Percentiles rank a stretch among this genome's conserved stretches.
These are phyloP conservation scores for Euclidium syriacum DNA, from an alignment of 345 rosid species.

Conservation along the genomic window DNA sequence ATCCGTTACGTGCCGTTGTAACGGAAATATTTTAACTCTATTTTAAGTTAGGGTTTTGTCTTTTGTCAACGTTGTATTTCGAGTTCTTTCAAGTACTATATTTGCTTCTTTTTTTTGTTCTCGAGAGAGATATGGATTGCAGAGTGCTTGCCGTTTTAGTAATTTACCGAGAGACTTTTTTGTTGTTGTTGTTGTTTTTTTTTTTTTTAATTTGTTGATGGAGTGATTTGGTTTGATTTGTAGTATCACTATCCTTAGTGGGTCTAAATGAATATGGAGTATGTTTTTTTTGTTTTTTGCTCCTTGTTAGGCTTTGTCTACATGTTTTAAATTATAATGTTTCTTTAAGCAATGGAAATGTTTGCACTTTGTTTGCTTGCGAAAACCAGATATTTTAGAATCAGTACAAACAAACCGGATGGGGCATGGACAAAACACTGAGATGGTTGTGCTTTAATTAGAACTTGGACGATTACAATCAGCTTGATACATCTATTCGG, in stretches of 20 bases:
- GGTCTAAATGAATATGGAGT: constrained; percentile 7
- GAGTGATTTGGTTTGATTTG: constrained; percentile 2
- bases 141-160: constrained; percentile 2
- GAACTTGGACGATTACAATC: constrained; percentile 24
- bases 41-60: constrained; percentile 20
- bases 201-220: neutral
- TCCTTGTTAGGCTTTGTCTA: neutral
- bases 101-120: neutral
- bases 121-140: constrained; percentile 7
- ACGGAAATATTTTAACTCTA: constrained; percentile 18
- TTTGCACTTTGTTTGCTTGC: constrained; percentile 13
- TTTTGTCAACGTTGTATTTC: neutral
- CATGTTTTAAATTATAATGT: neutral
- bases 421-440: constrained; percentile 18
- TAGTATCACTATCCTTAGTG: neutral
- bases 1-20: constrained; percentile 54
- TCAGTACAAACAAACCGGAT: neutral
- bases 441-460: constrained; percentile 6
- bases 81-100: neutral
- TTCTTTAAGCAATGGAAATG: constrained; percentile 5
- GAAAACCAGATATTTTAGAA: constrained; percentile 11
- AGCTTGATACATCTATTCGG: constrained; percentile 14
- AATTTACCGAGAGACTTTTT: neutral
- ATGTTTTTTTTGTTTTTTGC: neutral
- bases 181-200: neutral